phyloP scores from a whole-genome alignment of 345 rosid genomes.

The Brassica carinata region DNA sequence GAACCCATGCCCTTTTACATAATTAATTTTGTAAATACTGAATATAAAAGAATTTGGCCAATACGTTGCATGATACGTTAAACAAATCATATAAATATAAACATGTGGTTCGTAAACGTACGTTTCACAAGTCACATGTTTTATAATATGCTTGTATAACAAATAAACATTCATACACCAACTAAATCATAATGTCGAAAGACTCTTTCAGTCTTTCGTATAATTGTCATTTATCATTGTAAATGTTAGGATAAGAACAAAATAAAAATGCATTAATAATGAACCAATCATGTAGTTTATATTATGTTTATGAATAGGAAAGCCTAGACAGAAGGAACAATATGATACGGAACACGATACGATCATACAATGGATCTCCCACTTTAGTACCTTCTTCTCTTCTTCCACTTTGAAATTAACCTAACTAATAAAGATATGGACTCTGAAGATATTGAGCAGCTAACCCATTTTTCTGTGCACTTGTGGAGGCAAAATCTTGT shows the following conservation, averaged over 20 bases:
- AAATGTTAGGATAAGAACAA: constrained; percentile 37
- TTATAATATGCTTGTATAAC: constrained; percentile 17
- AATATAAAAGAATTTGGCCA: constrained; percentile 27
- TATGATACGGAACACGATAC: constrained; percentile 26
- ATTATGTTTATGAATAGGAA: constrained; percentile 13
- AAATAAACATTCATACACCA: constrained; percentile 40
- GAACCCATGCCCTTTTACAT: constrained; percentile 21
- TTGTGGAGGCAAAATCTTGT: background rate
- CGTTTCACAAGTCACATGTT: constrained; percentile 38
- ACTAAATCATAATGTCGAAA: constrained; percentile 31
- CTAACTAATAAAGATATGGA: background rate
- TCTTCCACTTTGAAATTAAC: constrained; percentile 13
- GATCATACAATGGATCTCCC: constrained; percentile 24
- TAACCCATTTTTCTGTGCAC: background rate
- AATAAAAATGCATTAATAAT: constrained; percentile 8
- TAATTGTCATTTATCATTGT: constrained; percentile 28
- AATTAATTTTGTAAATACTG: background rate
- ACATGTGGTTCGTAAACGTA: constrained; percentile 36
- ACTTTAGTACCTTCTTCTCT: constrained; percentile 32
- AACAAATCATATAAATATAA: constrained; percentile 21
- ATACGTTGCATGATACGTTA: constrained; percentile 40
- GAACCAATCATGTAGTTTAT: constrained; percentile 5
- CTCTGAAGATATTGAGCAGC: background rate
- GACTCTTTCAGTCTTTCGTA: constrained; percentile 1
- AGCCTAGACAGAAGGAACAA: constrained; percentile 29